phyloP scores from a whole-genome alignment of 2,329 filamentous ascomycete genomes.

The Fusarium drepaniforme region DNA sequence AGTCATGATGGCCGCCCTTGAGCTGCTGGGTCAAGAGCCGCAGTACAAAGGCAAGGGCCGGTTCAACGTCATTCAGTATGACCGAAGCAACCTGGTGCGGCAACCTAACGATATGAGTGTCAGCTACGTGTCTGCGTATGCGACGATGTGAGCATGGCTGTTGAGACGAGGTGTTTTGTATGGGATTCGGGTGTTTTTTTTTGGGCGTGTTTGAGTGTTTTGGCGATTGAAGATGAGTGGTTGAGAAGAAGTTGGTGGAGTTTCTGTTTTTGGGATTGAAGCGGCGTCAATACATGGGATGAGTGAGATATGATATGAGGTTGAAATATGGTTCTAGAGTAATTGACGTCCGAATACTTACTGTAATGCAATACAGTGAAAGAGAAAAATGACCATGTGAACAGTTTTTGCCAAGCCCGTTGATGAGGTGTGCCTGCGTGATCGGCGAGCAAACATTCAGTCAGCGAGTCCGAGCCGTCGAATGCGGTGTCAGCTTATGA shows the following conservation, averaged over 20 bases:
- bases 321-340: background rate
- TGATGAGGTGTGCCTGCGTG: background rate
- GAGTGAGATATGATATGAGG: background rate
- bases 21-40: constrained; percentile 65
- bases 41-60: constrained; percentile 55
- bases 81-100: constrained; percentile 83
- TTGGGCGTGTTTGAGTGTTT: background rate
- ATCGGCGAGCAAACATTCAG: background rate
- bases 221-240: background rate
- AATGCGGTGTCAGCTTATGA: constrained; percentile 9
- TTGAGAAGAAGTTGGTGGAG: background rate
- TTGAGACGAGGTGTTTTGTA: background rate
- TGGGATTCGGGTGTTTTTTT: background rate
- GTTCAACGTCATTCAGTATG: constrained; percentile 88
- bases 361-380: background rate
- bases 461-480: background rate
- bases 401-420: background rate
- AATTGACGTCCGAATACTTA: background rate
- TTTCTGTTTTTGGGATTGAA: background rate
- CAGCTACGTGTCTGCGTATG: constrained; percentile 95
- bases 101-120: constrained; percentile 83
- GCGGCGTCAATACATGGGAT: background rate
- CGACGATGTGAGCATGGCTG: constrained; percentile 67
- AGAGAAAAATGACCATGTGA: background rate
- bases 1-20: constrained; percentile 88